Percentiles rank a stretch among this genome's conserved stretches.
Conservation (phyloP, 768 basidiomycete species). For the Mrakia blollopis region DNA sequence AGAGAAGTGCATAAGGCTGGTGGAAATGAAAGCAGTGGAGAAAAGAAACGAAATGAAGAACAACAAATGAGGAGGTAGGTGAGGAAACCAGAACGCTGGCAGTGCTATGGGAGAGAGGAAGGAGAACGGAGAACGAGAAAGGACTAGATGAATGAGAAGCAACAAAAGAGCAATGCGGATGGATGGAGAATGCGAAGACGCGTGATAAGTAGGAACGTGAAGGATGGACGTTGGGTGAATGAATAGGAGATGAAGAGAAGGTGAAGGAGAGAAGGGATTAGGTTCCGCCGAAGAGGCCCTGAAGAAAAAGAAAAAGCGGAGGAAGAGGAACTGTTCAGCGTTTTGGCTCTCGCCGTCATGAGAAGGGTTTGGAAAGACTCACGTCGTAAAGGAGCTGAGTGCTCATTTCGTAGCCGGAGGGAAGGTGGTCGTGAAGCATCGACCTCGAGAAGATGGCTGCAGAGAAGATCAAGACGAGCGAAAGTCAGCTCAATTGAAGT, state of each 20-base stretch:
- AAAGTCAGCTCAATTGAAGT: not conserved
- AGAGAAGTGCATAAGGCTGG: too few species aligned
- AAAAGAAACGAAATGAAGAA: too few species aligned
- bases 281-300: conserved; percentile 10
- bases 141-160: not conserved
- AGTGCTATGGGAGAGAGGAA: not conserved
- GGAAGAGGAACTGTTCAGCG: not conserved
- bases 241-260: not conserved
- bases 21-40: too few species aligned
- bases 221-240: not conserved
- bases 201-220: not conserved
- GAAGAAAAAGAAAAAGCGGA: not conserved
- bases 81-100: too few species aligned
- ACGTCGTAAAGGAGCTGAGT: conserved; percentile 30
- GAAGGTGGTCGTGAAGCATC: conserved; percentile 31
- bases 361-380: not conserved
- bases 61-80: not conserved
- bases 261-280: not conserved
- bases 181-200: not conserved
- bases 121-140: not conserved
- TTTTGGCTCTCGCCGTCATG: not conserved
- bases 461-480: not conserved
- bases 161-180: too few species aligned
- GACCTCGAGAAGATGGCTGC: conserved; percentile 21
- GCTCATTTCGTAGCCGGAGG: conserved; percentile 26